Percentiles rank a stretch among this genome's conserved stretches.
Conservation (phyloP, 2,329 filamentous ascomycete genomes). For the Fusarium nodosum region DNA sequence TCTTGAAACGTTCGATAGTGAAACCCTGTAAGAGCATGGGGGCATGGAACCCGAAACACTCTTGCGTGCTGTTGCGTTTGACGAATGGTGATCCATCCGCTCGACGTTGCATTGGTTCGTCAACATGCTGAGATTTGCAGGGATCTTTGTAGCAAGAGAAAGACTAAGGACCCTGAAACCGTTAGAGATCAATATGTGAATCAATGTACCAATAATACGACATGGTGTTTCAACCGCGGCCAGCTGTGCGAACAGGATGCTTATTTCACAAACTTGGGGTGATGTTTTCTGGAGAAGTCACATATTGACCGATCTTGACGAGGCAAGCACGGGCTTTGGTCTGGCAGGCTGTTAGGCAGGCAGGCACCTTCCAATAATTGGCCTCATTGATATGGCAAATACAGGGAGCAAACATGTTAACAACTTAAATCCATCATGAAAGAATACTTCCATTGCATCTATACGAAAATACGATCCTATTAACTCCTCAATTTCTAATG, state of each 20-base stretch:
- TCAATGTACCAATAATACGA: slow-evolving; percentile 4
- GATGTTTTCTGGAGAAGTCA: background rate
- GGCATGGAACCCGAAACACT: slow-evolving; percentile 38
- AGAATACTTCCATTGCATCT: too few relatives aligned
- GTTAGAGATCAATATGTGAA: slow-evolving; percentile 16
- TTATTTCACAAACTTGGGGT: background rate
- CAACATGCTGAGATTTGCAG: slow-evolving; percentile 20
- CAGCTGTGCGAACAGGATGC: background rate
- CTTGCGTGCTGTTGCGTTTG: slow-evolving; percentile 36
- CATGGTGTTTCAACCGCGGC: background rate
- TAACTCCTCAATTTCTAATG: too few relatives aligned
- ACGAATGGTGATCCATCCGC: slow-evolving; percentile 35
- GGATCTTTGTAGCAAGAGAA: slow-evolving; percentile 8
- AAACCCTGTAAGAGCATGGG: slow-evolving; percentile 34
- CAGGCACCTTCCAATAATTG: background rate
- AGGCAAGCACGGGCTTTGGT: background rate
- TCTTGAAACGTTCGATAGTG: slow-evolving; percentile 43
- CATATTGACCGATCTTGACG: background rate
- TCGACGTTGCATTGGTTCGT: slow-evolving; percentile 17
- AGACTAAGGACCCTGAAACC: slow-evolving; percentile 30
- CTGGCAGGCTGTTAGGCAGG: background rate
- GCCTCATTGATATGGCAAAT: background rate
- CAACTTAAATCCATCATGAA: too few relatives aligned
- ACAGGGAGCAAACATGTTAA: too few relatives aligned
- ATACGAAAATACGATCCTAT: too few relatives aligned